Evolutionary conservation across 352 stramenopile species (phyloP).

Genomic region (Phytophthora sansomeana): DNA sequence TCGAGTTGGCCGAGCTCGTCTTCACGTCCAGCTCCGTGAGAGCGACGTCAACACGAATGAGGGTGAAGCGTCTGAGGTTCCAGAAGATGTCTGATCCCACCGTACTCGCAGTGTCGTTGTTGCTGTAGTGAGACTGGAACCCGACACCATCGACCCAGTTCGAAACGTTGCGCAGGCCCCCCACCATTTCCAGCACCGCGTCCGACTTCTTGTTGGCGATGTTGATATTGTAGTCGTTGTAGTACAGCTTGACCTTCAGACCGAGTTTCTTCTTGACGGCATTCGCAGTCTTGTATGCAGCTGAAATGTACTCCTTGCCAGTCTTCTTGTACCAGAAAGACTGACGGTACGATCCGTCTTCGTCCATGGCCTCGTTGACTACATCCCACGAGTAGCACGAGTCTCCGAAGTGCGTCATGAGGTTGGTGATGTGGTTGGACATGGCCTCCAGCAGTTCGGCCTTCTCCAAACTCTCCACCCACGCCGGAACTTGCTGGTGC

Average conservation of each 20-base stretch:
- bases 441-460: constrained; percentile 37
- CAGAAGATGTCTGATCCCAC: constrained; percentile 32
- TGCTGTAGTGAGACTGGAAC: constrained; percentile 43
- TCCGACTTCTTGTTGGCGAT: constrained; percentile 45
- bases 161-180: constrained; percentile 19
- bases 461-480: constrained; percentile 42
- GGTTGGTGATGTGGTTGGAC: constrained; percentile 41
- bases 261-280: constrained; percentile 39
- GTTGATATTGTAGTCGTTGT: constrained; percentile 43
- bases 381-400: constrained; percentile 38
- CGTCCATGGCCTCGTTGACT: constrained; percentile 34
- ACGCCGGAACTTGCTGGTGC: constrained; percentile 45
- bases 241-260: constrained; percentile 28
- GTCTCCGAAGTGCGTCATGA: constrained; percentile 47
- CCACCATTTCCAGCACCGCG: constrained; percentile 32
- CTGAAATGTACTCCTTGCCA: constrained; percentile 41
- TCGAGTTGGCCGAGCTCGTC: constrained; percentile 33
- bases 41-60: constrained; percentile 35
- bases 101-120: constrained; percentile 20
- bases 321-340: constrained; percentile 52
- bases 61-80: constrained; percentile 40
- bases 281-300: constrained; percentile 41
- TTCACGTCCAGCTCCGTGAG: constrained; percentile 43
- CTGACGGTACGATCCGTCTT: constrained; percentile 40
- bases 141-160: constrained; percentile 40